Percentiles rank a stretch among this genome's conserved stretches.
These are phyloP conservation scores for Arxiozyma bovina DNA, from an alignment of 1,139 yeast genomes.

Conservation along the genomic window DNA sequence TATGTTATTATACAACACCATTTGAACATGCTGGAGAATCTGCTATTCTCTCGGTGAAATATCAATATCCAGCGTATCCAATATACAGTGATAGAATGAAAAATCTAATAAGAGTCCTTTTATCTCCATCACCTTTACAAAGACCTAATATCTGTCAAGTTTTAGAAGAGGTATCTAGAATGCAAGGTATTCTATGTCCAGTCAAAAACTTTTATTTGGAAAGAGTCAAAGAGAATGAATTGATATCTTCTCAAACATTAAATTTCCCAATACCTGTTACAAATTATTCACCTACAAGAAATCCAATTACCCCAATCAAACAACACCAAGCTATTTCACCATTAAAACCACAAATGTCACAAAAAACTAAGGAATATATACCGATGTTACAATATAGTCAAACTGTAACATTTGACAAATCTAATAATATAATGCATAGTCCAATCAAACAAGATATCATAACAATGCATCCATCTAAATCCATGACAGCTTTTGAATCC, in stretches of 20 bases:
- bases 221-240: slow-evolving; percentile 14
- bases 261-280: background rate
- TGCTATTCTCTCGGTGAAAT: slow-evolving; percentile 62
- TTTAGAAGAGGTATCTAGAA: slow-evolving; percentile 54
- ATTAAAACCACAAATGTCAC: slow-evolving; percentile 5
- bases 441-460: background rate
- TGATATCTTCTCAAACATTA: background rate
- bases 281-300: background rate
- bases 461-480: background rate
- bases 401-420: background rate
- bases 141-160: slow-evolving; percentile 68
- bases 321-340: background rate
- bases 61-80: slow-evolving; percentile 47
- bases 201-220: slow-evolving; percentile 31
- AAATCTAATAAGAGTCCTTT: slow-evolving; percentile 52
- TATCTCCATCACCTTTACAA: slow-evolving; percentile 59
- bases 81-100: slow-evolving; percentile 42
- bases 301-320: background rate
- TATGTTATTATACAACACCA: slow-evolving; percentile 74
- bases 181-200: slow-evolving; percentile 49
- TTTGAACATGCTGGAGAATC: slow-evolving; percentile 65
- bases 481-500: background rate
- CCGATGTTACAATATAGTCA: background rate
- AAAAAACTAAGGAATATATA: background rate
- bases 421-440: background rate